Evolutionary conservation across 1,284 basidiomycete species (phyloP).

Genomic region (Cryptococcus sp.): DNA sequence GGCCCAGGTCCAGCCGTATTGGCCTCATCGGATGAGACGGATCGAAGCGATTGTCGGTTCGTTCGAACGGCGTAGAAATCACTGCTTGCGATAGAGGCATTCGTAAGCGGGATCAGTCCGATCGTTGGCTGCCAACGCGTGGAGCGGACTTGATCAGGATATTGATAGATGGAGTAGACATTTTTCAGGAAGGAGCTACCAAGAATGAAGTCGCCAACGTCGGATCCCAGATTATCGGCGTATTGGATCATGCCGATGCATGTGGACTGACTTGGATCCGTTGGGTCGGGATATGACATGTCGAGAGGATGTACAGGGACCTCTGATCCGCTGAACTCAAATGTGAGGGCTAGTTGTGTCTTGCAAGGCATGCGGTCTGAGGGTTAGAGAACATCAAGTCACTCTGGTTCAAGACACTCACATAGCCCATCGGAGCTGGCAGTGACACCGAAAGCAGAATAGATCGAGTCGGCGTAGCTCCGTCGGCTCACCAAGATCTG

Average conservation of each 20-base stretch:
- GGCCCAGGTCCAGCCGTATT: slow-evolving; percentile 7
- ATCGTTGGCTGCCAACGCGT: slow-evolving; percentile 42
- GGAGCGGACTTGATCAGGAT: slow-evolving; percentile 34
- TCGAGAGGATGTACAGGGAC: slow-evolving; percentile 46
- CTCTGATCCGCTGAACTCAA: slow-evolving; percentile 34
- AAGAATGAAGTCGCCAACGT: slow-evolving; percentile 43
- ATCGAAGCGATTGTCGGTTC: slow-evolving; percentile 28
- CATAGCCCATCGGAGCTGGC: slow-evolving; percentile 35
- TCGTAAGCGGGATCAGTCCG: slow-evolving; percentile 40
- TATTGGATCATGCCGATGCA: slow-evolving; percentile 47
- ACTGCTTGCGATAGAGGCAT: slow-evolving; percentile 34
- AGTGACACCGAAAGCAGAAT: slow-evolving; percentile 31
- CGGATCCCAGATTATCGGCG: slow-evolving; percentile 17
- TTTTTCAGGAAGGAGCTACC: slow-evolving; percentile 47
- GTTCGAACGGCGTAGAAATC: slow-evolving; percentile 47
- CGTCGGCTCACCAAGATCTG: slow-evolving; percentile 36
- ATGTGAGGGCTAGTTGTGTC: slow-evolving; percentile 34
- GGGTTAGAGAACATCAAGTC: not conserved
- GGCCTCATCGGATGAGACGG: slow-evolving; percentile 28
- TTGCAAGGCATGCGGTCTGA: slow-evolving; percentile 46
- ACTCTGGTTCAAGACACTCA: slow-evolving; percentile 14
- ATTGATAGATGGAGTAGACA: slow-evolving; percentile 46
- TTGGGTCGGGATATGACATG: slow-evolving; percentile 40
- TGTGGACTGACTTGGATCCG: slow-evolving; percentile 27
- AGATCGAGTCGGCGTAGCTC: slow-evolving; percentile 36